phyloP scores from a whole-genome alignment of 2,329 filamentous ascomycete genomes.

The Fusarium sp. region DNA sequence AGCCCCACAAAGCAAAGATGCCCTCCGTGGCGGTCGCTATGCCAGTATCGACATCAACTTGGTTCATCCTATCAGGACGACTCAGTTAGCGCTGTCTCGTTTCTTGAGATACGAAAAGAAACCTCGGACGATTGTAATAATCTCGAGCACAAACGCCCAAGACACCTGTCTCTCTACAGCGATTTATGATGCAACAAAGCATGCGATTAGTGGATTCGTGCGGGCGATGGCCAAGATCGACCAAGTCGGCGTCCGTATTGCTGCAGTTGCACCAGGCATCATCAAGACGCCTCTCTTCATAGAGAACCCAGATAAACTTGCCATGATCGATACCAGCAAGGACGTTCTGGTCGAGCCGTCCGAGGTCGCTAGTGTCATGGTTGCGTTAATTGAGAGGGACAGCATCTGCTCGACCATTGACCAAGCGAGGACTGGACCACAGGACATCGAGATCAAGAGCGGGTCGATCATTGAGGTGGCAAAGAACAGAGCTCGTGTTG shows the following conservation, averaged over 20 bases:
- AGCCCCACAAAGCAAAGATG: not conserved
- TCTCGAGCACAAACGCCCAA: not conserved
- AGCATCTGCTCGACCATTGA: not conserved
- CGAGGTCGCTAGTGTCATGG: not conserved
- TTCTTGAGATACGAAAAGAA: not conserved
- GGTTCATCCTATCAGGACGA: not conserved
- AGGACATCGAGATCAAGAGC: not conserved
- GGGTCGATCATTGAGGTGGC: not conserved
- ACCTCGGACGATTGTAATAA: not conserved
- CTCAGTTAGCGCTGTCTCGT: not conserved
- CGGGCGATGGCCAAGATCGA: not conserved
- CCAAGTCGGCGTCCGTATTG: not conserved
- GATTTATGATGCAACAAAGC: not conserved
- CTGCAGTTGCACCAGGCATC: not conserved
- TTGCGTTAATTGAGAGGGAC: not conserved
- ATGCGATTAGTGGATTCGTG: not conserved
- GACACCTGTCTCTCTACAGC: not conserved
- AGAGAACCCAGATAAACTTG: not conserved
- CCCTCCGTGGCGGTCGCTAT: not conserved
- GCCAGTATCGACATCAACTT: not conserved
- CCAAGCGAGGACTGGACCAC: not conserved
- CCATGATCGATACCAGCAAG: not conserved
- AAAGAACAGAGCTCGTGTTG: not conserved
- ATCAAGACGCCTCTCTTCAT: not conserved
- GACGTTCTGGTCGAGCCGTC: not conserved